These are phyloP conservation scores for Camelina sativa DNA, from an alignment of 345 rosid species.

Conservation along the genomic window DNA sequence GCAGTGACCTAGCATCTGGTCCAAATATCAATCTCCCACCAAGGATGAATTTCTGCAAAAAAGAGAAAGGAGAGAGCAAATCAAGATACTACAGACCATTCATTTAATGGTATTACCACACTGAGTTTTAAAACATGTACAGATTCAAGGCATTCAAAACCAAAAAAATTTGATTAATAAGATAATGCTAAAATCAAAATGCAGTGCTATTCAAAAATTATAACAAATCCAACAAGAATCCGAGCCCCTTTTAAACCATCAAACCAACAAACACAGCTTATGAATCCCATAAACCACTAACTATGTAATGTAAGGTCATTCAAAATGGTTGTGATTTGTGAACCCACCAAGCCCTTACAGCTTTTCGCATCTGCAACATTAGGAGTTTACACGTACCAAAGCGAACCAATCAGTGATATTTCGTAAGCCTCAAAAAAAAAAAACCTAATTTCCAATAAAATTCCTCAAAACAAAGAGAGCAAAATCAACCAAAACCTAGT, in stretches of 20 bases:
- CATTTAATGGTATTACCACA: neutral
- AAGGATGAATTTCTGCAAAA: constrained; percentile 75
- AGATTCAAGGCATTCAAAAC: neutral
- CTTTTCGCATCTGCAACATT: neutral
- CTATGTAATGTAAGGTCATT: neutral
- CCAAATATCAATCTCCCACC: constrained; percentile 97
- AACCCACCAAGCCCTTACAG: neutral
- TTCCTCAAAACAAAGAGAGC: neutral
- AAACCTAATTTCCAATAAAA: neutral
- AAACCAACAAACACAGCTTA: constrained; percentile 15
- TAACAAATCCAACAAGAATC: neutral
- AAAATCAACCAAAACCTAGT: neutral
- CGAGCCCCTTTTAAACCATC: neutral
- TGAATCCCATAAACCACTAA: neutral
- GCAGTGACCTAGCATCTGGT: constrained; percentile 88
- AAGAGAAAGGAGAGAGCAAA: constrained; percentile 31
- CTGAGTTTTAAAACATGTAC: neutral
- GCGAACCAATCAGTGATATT: too few species aligned
- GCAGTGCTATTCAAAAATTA: too few species aligned
- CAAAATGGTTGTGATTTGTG: neutral
- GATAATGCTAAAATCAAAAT: too few species aligned
- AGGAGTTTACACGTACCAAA: too few species aligned
- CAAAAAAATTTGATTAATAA: too few species aligned
- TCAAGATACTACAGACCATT: constrained; percentile 12
- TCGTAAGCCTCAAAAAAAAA: too few species aligned